Percentiles rank a stretch among this genome's conserved stretches.
These are phyloP conservation scores for Phytophthora quininea DNA, from an alignment of 352 stramenopile species.

Conservation along the genomic window DNA sequence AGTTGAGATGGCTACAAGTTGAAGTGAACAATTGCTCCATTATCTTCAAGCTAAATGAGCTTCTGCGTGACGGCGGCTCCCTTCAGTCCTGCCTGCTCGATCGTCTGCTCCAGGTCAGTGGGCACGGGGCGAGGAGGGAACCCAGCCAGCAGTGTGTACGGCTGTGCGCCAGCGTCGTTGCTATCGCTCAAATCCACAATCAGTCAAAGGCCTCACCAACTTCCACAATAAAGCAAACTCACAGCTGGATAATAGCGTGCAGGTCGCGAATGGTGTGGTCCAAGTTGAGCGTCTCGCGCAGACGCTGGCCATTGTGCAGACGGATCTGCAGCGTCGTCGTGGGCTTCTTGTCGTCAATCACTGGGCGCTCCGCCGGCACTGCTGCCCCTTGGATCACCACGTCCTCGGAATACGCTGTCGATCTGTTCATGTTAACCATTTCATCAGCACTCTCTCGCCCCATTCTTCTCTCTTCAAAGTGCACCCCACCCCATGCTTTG, in stretches of 20 bases:
- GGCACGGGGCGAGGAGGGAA: conserved; percentile 92
- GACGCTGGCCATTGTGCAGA: conserved; percentile 80
- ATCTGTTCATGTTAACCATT: conserved; percentile 20
- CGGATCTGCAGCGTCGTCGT: conserved; percentile 90
- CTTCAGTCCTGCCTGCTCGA: conserved; percentile 92
- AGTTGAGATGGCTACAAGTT: neutral
- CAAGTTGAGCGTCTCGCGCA: conserved; percentile 88
- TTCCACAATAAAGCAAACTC: conserved; percentile 13
- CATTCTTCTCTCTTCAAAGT: neutral
- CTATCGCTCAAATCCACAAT: conserved; percentile 26
- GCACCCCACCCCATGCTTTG: conserved; percentile 71
- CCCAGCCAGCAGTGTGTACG: conserved; percentile 92
- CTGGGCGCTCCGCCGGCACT: conserved; percentile 48
- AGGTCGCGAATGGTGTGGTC: conserved; percentile 88
- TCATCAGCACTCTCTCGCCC: neutral
- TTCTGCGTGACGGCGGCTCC: conserved; percentile 93
- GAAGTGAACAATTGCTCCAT: neutral
- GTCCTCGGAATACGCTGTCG: conserved; percentile 48
- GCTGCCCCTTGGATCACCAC: conserved; percentile 50
- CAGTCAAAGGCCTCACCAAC: neutral
- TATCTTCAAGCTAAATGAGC: conserved; percentile 58
- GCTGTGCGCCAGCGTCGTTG: conserved; percentile 67
- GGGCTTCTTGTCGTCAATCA: conserved; percentile 86
- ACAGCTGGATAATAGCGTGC: conserved; percentile 87
- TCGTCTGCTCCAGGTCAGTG: conserved; percentile 81